Base-by-base conservation (phyloP, 805 yeast genomes). In the Kodamaea laetipori region DNA sequence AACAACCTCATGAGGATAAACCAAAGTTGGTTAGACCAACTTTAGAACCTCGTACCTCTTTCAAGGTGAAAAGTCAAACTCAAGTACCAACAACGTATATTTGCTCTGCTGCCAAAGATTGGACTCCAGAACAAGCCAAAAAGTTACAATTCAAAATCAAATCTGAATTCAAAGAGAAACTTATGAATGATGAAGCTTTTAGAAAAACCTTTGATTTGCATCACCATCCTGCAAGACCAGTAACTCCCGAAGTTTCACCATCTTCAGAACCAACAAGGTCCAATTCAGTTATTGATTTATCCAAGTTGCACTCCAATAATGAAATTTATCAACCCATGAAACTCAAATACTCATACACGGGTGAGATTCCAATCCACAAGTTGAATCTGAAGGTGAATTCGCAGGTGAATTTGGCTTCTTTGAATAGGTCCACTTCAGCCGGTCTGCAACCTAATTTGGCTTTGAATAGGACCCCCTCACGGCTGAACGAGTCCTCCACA, bases 191-290 rank as follows among this genome's bases (percentile, higher is more conserved):
- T 40, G 71, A 62, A 6, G 60, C 69, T 4, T 71, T 71, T 56
- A 66, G 61, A 34, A 56, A 52, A 36, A 46, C 57, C 4, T 71
- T 59, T 40, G 55, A 56, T 46, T 48, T 71, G 19, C 46, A 54
- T 8, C 57, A 60, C 24, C 67, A 57, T 15, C 76, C 76, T 0
- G 27, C 36, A 12, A 56, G 55, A 31, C 73, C 74, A 4, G 54
- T 63, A 6, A 60, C 68, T 35, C 76, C 76, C 3, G 73, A 67
- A 44, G 67, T 70, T 1, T 67, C 73, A 15, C 76, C 76, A 17
- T 60, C 50, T 21, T 64, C 71, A 5, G 69, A 64, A 43, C 75
- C 76, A 5, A 64, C 74, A 9, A 52, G 73, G 41, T 56, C 61
- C 38, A 71, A 71, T 45, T 67, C 73, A 5, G 67, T 69, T 11